phyloP scores from a whole-genome alignment of 345 rosid species.

The Toxicodendron radicans region DNA sequence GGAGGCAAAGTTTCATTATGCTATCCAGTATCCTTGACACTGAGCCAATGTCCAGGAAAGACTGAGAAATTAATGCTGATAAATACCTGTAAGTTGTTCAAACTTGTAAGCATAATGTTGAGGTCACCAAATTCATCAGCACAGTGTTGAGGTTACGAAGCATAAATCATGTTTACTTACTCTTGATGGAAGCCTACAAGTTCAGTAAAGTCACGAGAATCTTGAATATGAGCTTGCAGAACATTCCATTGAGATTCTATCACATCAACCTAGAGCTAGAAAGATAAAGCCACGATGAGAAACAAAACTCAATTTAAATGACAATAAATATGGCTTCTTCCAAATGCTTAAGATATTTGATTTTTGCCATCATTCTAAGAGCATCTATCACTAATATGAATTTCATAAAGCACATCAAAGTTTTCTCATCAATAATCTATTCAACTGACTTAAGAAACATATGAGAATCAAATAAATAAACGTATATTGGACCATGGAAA shows the following conservation, averaged over 20 bases:
- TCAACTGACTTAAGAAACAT: too few relatives aligned
- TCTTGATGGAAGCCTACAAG: slow-evolving; percentile 97
- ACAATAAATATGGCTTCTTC: background rate
- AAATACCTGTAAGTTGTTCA: slow-evolving; percentile 63
- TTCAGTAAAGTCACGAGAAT: slow-evolving; percentile 90
- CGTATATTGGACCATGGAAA: too few relatives aligned
- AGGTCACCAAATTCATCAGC: slow-evolving; percentile 4
- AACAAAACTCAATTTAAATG: background rate
- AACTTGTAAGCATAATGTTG: slow-evolving; percentile 16
- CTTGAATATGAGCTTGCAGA: slow-evolving; percentile 78
- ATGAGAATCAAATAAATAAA: too few relatives aligned
- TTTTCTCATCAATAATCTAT: too few relatives aligned
- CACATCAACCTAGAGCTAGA: slow-evolving; percentile 71
- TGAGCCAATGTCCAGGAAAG: slow-evolving; percentile 95
- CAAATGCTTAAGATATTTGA: background rate
- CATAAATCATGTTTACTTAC: slow-evolving; percentile 43
- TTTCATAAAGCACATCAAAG: too few relatives aligned
- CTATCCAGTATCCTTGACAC: slow-evolving; percentile 91
- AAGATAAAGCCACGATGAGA: slow-evolving; percentile 2
- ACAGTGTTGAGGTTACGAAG: background rate
- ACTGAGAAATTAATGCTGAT: slow-evolving; percentile 91
- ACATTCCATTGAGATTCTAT: slow-evolving; percentile 99
- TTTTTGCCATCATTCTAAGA: background rate
- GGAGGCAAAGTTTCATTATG: slow-evolving; percentile 94
- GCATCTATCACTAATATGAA: background rate